Evolutionary conservation across 2,329 filamentous ascomycete genomes (phyloP), one percentile per base, ranked within the genome.

Genomic region (Paradendryphiella salina): DNA sequence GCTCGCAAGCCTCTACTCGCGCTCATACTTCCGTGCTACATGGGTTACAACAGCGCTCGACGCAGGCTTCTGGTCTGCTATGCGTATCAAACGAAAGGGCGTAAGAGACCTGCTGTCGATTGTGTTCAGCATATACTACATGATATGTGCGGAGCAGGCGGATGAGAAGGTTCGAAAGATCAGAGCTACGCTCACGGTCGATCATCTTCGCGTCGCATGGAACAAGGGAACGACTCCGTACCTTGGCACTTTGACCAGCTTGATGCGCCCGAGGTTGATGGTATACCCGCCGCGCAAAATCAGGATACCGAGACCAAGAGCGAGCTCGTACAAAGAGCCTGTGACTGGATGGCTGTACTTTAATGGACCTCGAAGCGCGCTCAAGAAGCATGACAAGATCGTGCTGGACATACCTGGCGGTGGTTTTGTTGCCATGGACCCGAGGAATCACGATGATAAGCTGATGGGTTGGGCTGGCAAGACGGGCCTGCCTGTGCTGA

Each of bases 21-120:
- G 90, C 43, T 86, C 89, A 21, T 99, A 95, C 76, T 99, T 96
- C 73, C 87, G 94, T 40, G 94, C 94, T 47, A 99, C 94, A 69
- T 99, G 94, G 94, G 84, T 97, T 13, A 86, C 94, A 45, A 99
- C 94, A 0, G 94, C 91, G 0, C 76, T 99, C 54, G 94, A 99
- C 65, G 94, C 94, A 5, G 94, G 94, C 1, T 99, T 96, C 73
- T 99, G 94, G 94, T 96, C 91, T 0, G 94, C 94, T 28, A 99
- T 99, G 94, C 87, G 85, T 65, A 92, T 99, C 57, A 84, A 83
- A 49, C 80, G 80, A 39, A 91, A 88, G 64, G 92, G 89, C 84
- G 62, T 96, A 34, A 82, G 91, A 32, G 92, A 97, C 70, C 69
- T 96, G 11, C 84, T 88, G 8, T 91, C 90, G 68, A 80, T 97